Conservation (phyloP, 73 alveolate species). For the Halteria grandinella region DNA sequence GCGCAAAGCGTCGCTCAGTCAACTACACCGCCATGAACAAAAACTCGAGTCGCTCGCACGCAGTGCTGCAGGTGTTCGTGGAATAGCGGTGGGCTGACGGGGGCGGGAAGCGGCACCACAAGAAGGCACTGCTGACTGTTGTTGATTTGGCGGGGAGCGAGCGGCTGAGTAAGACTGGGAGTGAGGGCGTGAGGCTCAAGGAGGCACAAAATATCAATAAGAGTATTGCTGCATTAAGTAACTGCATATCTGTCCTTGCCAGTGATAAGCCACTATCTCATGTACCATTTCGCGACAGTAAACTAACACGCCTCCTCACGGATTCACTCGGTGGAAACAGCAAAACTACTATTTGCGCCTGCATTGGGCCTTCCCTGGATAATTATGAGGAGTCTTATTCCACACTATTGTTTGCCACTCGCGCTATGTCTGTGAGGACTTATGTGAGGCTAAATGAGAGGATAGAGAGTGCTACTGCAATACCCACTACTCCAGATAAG, state of each 20-base stretch:
- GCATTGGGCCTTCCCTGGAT: slow-evolving; percentile 87
- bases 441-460: slow-evolving; percentile 84
- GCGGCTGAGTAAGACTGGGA: slow-evolving; percentile 92
- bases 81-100: slow-evolving; percentile 89
- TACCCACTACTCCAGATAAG: too few relatives aligned
- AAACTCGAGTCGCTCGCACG: slow-evolving; percentile 93
- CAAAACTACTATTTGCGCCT: slow-evolving; percentile 89
- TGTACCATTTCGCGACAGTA: slow-evolving; percentile 96
- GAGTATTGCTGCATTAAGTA: slow-evolving; percentile 96
- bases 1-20: slow-evolving; percentile 78
- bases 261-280: slow-evolving; percentile 72
- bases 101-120: slow-evolving; percentile 57
- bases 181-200: slow-evolving; percentile 94
- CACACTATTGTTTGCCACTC: slow-evolving; percentile 90
- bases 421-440: slow-evolving; percentile 93
- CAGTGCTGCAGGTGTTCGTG: slow-evolving; percentile 84
- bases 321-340: slow-evolving; percentile 97
- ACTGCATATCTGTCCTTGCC: slow-evolving; percentile 96
- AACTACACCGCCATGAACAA: slow-evolving; percentile 90
- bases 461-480: slow-evolving; percentile 58
- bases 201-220: slow-evolving; percentile 98
- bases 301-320: slow-evolving; percentile 92
- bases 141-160: slow-evolving; percentile 99
- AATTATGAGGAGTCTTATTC: slow-evolving; percentile 94
- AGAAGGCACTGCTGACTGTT: slow-evolving; percentile 86